Percentiles rank a stretch among this genome's conserved stretches.
Evolutionary conservation across 2,329 filamentous ascomycete genomes (phyloP).

Genomic region (Aureobasidium namibiae): DNA sequence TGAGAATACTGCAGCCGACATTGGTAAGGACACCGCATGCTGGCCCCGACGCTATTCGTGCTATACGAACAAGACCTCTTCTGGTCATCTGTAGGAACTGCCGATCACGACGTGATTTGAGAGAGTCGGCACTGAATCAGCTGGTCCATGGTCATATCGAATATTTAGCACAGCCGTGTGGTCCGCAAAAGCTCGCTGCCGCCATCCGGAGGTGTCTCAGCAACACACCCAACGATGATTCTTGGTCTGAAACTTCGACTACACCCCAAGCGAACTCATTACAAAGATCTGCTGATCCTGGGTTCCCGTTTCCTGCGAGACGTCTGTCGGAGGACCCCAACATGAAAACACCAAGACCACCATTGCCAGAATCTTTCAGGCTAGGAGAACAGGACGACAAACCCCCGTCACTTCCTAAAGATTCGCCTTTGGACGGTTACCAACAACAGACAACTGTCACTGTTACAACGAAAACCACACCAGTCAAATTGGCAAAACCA

Average conservation of each 20-base stretch:
- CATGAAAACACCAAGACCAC: slow-evolving; percentile 3
- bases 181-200: slow-evolving; percentile 6
- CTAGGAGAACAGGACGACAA: neutral
- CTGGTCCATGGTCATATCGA: slow-evolving; percentile 4
- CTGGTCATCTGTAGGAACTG: slow-evolving; percentile 12
- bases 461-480: neutral
- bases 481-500: neutral
- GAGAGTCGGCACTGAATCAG: neutral
- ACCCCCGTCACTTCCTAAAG: neutral
- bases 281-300: neutral
- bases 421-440: neutral
- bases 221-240: neutral
- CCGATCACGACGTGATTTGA: neutral
- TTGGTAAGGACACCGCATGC: neutral
- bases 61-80: slow-evolving; percentile 3
- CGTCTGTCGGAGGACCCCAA: neutral
- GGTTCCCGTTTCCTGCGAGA: neutral
- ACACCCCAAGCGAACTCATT: neutral
- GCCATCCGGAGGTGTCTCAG: slow-evolving; percentile 8
- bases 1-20: neutral
- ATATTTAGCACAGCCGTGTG: slow-evolving; percentile 13
- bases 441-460: neutral
- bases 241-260: neutral
- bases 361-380: neutral
- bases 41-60: neutral